Base-by-base conservation (phyloP, 148 eudicot species). In the Talinum fruticosum region DNA sequence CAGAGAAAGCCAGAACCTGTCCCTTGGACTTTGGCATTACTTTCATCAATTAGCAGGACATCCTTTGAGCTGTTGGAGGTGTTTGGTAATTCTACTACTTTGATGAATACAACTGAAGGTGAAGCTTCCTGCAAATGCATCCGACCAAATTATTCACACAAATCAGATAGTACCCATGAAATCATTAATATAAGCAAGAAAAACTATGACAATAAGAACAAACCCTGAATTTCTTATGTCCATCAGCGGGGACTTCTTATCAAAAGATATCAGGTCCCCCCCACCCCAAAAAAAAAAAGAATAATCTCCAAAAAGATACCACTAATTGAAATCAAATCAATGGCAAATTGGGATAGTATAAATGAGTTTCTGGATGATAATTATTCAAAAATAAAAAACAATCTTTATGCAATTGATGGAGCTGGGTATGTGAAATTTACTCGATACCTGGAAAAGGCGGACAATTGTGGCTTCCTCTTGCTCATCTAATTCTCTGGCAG, bases 1-100 rank as follows among this genome's bases (percentile, higher is more conserved):
- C 99, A 95, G 66, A 95, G 89, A 82, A 95, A 95, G 80, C 99
- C 99, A 26, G 99, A 93, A 82, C 99, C 99, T 45, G 97, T 95
- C 83, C 99, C 97, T 79, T 92, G 96, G 49, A 92, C 88, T 82
- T 82, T 87, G 54, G 84, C 90, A 79, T 85, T 74, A 78, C 84
- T 88, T 44, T 85, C 94, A 69, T 91, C 97, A 45, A 81, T 71
- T 53, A 83, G 44, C 67, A 37, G 57, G 66, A 38, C 71, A n/a
- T 86, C 86, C 37, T 84, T 83, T 69, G 88, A 79, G 82, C 79
- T 79, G 75, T 82, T 86, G 69, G 96, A 84, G 71, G 67, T 83
- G 66, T 83, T 87, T 32, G 83, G 77, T 74, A 83, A 10, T 83
- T 88, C 86, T 78, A 91, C 81, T 73, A 91, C 90, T 83, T 90